Conservation (phyloP, 75 land plant species). For the Pseudotsuga menziesii region DNA sequence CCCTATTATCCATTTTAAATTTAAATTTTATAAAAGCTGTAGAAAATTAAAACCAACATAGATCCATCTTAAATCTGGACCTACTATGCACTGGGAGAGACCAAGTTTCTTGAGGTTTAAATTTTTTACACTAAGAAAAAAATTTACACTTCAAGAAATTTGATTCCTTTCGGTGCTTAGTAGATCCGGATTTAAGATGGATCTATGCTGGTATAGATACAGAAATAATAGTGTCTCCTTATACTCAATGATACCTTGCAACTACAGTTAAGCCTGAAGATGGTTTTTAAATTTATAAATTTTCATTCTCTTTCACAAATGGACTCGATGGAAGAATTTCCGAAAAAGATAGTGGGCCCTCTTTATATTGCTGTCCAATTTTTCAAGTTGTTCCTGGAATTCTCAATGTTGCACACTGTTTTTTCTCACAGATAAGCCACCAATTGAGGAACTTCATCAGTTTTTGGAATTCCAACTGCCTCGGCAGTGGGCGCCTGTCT, state of each 20-base stretch:
- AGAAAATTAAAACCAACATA: background rate
- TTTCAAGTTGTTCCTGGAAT: conserved; percentile 5
- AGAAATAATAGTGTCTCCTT: background rate
- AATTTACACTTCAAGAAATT: too few species aligned
- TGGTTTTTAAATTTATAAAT: too few species aligned
- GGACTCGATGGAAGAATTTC: background rate
- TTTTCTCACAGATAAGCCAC: conserved; percentile 69
- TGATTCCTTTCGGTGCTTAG: too few species aligned
- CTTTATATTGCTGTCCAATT: background rate
- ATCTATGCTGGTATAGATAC: background rate
- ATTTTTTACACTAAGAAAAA: too few species aligned
- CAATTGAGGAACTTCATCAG: conserved; percentile 77
- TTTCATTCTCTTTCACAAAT: background rate
- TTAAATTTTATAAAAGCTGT: too few species aligned
- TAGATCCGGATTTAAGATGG: too few species aligned
- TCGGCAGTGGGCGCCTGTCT: conserved; percentile 86
- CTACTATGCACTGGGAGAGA: too few species aligned
- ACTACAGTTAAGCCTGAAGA: background rate
- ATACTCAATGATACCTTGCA: background rate
- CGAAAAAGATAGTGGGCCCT: background rate
- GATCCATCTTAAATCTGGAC: too few species aligned
- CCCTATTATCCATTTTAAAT: too few species aligned
- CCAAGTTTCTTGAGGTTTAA: too few species aligned
- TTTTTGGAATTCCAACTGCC: conserved; percentile 89
- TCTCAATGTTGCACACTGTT: conserved; percentile 11